phyloP scores from a whole-genome alignment of 139 green algal genomes.

The Auxenochlorella pyrenoidosa region DNA sequence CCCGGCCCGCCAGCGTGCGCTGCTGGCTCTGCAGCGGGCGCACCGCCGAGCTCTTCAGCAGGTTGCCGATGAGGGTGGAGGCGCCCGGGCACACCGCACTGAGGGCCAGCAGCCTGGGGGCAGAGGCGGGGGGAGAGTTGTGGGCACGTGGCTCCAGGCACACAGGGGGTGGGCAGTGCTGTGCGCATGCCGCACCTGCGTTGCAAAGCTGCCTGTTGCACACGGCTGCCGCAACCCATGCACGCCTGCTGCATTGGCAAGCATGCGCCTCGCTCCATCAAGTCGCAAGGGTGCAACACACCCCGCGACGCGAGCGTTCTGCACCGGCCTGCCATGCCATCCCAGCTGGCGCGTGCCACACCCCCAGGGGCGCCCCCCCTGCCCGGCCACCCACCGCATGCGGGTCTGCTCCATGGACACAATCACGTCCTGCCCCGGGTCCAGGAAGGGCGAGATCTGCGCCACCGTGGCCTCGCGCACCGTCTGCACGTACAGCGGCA shows the following conservation, averaged over 20 bases:
- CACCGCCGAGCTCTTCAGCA: slow-evolving; percentile 62
- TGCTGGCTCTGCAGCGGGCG: slow-evolving; percentile 33
- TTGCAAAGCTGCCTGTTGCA: no score
- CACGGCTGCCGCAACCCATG: no score
- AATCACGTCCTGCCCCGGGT: slow-evolving; percentile 73
- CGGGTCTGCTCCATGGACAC: slow-evolving; percentile 78
- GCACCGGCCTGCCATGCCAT: no score
- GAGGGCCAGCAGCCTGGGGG: slow-evolving; percentile 71
- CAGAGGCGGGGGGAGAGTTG: not conserved
- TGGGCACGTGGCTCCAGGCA: not conserved
- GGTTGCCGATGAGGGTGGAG: slow-evolving; percentile 81
- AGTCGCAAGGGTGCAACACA: no score
- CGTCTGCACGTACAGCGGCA: slow-evolving; percentile 85
- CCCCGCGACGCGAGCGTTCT: no score
- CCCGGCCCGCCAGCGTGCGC: slow-evolving; percentile 57
- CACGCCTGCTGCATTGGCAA: no score
- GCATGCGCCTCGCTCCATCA: not conserved
- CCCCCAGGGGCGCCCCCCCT: not conserved
- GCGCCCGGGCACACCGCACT: slow-evolving; percentile 77
- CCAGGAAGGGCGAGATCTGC: slow-evolving; percentile 79
- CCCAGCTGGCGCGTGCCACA: no score
- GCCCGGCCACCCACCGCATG: slow-evolving; percentile 36
- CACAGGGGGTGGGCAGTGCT: no score
- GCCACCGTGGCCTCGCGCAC: slow-evolving; percentile 59
- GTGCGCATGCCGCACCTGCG: no score